Evolutionary conservation across 257 asterid species (phyloP), one percentile per base, ranked within the genome.

Genomic region (Nicotiana benthamiana): DNA sequence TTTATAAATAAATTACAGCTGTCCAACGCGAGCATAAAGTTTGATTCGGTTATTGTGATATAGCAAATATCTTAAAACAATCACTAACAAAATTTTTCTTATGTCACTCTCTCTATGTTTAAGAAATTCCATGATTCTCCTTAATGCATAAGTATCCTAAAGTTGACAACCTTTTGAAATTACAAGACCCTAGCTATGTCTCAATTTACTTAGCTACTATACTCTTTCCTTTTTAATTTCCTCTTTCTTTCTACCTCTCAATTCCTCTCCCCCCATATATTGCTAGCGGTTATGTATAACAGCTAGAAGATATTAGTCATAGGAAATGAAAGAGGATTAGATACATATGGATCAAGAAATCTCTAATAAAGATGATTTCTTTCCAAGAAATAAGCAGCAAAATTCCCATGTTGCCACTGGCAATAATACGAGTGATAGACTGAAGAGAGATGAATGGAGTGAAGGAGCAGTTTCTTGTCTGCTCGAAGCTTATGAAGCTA

Each of bases 361-460:
- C 5, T 48, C 79, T 13, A 74, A 24, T 8, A 74, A 24, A 48
- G 79, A 74, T 74, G 79, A 74, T 7, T 74, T 24, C 59, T 48
- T 36, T 22, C 24, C 79, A 12, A 74, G 4, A 32, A 74, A 46
- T 48, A 74, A 74, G 79, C 79, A 13, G 16, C 79, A 74, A 15
- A 74, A 74, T 48, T 46, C 48, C 24, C 61, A 74, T 4, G 83
- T 36, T 20, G 20, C 28, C 66, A 70, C 54, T 34, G 81, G 75
- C 15, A 61, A 28, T 5, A 18, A 40, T 27, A 27, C 7, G 17
- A 82, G 84, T 59, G 95, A 91, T 11, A 86, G 95, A 46, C 65
- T 93, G 81, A 93, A 92, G 87, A 83, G 97, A 79, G 97, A 93
- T 74, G 98, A 93, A 24, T 93, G 98, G 98, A 93, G 98, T 79